Conservation (phyloP, 2,329 filamentous ascomycete genomes). For the Epichloe elymi region DNA sequence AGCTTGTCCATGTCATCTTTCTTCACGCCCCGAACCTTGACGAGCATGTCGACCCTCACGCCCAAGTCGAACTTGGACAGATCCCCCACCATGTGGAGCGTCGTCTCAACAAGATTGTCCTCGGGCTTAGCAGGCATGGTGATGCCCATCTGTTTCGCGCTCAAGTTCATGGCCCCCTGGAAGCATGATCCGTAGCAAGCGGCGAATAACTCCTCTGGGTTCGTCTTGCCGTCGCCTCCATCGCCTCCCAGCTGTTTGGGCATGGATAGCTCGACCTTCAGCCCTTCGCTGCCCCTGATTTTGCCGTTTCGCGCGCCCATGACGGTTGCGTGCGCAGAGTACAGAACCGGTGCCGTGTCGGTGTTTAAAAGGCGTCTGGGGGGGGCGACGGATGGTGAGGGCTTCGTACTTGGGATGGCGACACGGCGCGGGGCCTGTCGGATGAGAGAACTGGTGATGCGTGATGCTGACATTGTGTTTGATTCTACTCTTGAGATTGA, state of each 20-base stretch:
- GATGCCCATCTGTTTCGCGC: conserved; percentile 25
- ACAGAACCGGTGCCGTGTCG: conserved; percentile 24
- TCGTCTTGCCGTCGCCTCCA: conserved; percentile 28
- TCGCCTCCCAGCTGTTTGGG: conserved; percentile 27
- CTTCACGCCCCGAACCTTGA: conserved; percentile 20
- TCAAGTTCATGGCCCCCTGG: conserved; percentile 31
- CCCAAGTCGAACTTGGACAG: conserved; percentile 31
- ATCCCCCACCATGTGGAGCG: conserved; percentile 28
- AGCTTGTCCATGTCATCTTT: conserved; percentile 14
- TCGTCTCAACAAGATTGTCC: conserved; percentile 26
- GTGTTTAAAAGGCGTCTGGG: conserved; percentile 22
- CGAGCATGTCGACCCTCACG: conserved; percentile 28
- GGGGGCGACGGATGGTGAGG: not conserved
- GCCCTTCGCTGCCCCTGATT: conserved; percentile 15
- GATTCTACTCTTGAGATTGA: no score
- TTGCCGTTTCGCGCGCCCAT: conserved; percentile 22
- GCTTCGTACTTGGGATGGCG: not conserved
- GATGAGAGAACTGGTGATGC: conserved; percentile 1
- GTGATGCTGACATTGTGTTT: conserved; percentile 1
- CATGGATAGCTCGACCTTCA: conserved; percentile 25
- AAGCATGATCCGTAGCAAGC: conserved; percentile 34
- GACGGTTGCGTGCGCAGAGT: conserved; percentile 24
- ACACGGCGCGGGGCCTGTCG: not conserved
- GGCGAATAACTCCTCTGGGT: conserved; percentile 33
- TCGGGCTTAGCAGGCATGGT: conserved; percentile 24